Base-by-base conservation (phyloP, 306 rosid species). In the Biancaea sappan region DNA sequence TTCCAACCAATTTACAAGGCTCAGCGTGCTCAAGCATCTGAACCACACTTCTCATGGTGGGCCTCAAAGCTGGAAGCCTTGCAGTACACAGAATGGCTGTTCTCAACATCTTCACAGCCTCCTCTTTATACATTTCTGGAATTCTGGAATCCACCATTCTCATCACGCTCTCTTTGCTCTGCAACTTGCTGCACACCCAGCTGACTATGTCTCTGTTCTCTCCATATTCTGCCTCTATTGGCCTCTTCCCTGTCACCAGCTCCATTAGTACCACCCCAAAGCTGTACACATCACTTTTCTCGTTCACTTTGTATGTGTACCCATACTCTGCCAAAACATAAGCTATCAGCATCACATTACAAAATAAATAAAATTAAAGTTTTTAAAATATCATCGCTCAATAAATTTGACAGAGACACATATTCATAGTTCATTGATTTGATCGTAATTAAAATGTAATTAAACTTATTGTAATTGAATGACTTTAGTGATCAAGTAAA, bases 251-350 rank as follows among this genome's bases (percentile, higher is more conserved):
- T 0, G 88, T 88, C 62, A 92, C 95, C 1, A 95, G 63, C 81
- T 95, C 99, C 92, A 95, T 83, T 15, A 95, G 47, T 18, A 95
- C 99, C 29, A 95, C 99, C 8, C 99, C 97, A 34, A 92, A 94
- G 53, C 99, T 94, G 26, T 94, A 94, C 63, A 94, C 97, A 4
- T 95, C 99, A 67, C 99, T 87, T 81, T 95, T 95, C 87, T 92
- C 99, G 13, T 83, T 92, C 56, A 95, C 97, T 50, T 79, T 92
- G 84, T 81, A 80, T 0, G 92, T 90, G 82, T 95, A 95, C 0
- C 91, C 99, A 71, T 92, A 95, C 56, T 95, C 99, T 95, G 87
- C 78, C n/a, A n/a, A n/a, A n/a, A n/a, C n/a, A n/a, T n/a, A n/a
- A n/a, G n/a, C n/a, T n/a, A n/a, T n/a, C n/a, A 73, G 47, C 25